phyloP scores from a whole-genome alignment of 257 asterid genomes.

The Fraxinus quadrangulata region DNA sequence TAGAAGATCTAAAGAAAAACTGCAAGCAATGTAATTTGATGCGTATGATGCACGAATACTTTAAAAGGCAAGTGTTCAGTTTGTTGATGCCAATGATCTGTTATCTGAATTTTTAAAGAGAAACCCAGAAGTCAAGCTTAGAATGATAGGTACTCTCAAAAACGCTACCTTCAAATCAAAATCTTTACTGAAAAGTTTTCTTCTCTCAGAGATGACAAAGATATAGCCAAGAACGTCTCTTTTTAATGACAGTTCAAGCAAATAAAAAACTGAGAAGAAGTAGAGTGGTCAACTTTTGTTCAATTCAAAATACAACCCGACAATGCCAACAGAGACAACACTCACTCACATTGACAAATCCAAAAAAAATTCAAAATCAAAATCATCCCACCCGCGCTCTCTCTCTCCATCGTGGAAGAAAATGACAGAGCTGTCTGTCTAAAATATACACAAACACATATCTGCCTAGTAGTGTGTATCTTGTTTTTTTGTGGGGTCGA shows the following conservation, averaged over 20 bases:
- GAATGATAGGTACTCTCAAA: background rate
- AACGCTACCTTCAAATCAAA: background rate
- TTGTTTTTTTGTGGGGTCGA: background rate
- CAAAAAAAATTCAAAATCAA: constrained; percentile 49
- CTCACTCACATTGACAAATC: constrained; percentile 27
- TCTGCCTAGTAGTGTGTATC: background rate
- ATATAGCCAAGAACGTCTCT: background rate
- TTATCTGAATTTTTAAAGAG: background rate
- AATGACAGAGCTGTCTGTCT: constrained; percentile 46
- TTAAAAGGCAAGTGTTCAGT: too few relatives aligned
- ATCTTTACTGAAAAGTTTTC: background rate
- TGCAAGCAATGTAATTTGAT: constrained; percentile 5
- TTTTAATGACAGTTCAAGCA: background rate
- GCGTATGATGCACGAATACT: background rate
- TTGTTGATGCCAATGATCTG: background rate
- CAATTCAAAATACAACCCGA: constrained; percentile 35
- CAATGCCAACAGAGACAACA: constrained; percentile 31
- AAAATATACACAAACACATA: background rate
- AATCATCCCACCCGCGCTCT: constrained; percentile 21
- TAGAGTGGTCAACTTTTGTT: constrained; percentile 26
- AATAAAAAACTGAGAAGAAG: background rate
- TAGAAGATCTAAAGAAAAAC: background rate
- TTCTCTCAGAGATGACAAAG: background rate
- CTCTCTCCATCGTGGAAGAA: constrained; percentile 37
- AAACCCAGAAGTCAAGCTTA: background rate